Percentiles rank a stretch among this genome's conserved stretches.
phyloP scores from a whole-genome alignment of 2,329 filamentous ascomycete genomes.

The Epicoccum sorghinum region DNA sequence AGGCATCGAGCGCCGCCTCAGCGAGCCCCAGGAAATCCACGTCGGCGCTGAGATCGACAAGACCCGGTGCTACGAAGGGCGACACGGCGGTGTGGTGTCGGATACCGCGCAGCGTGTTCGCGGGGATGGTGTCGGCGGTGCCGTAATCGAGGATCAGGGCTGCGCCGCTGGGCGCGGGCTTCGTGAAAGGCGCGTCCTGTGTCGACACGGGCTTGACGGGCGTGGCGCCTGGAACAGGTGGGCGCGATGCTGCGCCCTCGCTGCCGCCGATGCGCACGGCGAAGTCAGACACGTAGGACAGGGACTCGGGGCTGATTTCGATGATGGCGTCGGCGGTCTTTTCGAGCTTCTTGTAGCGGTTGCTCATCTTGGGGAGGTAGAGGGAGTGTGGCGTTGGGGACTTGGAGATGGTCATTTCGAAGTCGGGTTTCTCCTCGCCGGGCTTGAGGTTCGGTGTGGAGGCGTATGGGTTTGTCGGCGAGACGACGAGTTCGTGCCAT shows the following conservation, averaged over 20 bases:
- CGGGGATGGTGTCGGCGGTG: slow-evolving; percentile 75
- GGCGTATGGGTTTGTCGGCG: slow-evolving; percentile 49
- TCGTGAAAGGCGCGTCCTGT: slow-evolving; percentile 51
- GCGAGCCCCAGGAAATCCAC: slow-evolving; percentile 91
- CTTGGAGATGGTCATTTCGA: slow-evolving; percentile 81
- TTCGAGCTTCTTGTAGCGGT: slow-evolving; percentile 78
- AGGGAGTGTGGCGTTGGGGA: slow-evolving; percentile 79
- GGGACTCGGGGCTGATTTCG: slow-evolving; percentile 88
- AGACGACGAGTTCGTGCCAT: slow-evolving; percentile 53
- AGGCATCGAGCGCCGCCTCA: slow-evolving; percentile 77
- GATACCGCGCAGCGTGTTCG: slow-evolving; percentile 91
- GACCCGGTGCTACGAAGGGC: slow-evolving; percentile 78
- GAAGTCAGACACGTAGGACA: slow-evolving; percentile 80
- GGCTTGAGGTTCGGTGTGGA: slow-evolving; percentile 20
- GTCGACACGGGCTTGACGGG: slow-evolving; percentile 43
- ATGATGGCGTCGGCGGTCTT: slow-evolving; percentile 72
- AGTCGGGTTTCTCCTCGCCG: slow-evolving; percentile 67
- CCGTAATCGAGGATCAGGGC: slow-evolving; percentile 98
- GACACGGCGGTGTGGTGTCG: slow-evolving; percentile 75
- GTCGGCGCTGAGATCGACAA: slow-evolving; percentile 88
- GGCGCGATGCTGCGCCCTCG: slow-evolving; percentile 2
- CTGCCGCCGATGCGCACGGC: slow-evolving; percentile 80
- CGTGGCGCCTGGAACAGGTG: slow-evolving; percentile 18
- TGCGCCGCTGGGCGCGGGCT: slow-evolving; percentile 73
- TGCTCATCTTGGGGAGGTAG: slow-evolving; percentile 81